Evolutionary conservation across 116 monocot genomes (phyloP).

Genomic region (Zostera marina): DNA sequence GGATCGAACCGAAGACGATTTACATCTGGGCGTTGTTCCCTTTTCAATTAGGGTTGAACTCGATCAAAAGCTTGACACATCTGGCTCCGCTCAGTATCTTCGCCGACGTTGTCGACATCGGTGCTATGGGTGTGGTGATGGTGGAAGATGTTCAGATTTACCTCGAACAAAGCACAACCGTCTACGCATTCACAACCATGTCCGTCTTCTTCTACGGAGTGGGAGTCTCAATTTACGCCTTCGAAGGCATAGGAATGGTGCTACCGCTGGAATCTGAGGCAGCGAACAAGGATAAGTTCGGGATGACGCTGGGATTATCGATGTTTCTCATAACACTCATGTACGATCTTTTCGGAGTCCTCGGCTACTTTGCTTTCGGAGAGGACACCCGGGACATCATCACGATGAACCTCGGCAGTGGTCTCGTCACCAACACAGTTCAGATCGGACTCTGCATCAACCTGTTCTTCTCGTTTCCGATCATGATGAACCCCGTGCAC

Average conservation of each 20-base stretch:
- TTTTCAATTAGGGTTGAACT: conserved; percentile 80
- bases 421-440: conserved; percentile 29
- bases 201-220: conserved; percentile 63
- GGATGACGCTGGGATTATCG: conserved; percentile 41
- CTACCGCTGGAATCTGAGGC: conserved; percentile 73
- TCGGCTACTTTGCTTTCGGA: conserved; percentile 82
- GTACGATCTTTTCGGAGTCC: conserved; percentile 60
- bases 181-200: conserved; percentile 20
- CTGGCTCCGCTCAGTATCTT: conserved; percentile 88
- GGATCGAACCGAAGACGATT: conserved; percentile 30
- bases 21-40: conserved; percentile 62
- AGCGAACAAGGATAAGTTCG: conserved; percentile 46
- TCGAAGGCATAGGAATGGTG: conserved; percentile 91
- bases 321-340: conserved; percentile 65
- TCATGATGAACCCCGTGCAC: conserved; percentile 92
- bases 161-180: conserved; percentile 6
- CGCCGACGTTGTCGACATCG: conserved; percentile 82
- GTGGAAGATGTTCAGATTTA: conserved; percentile 30
- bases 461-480: conserved; percentile 83
- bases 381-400: conserved; percentile 72
- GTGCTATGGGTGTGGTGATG: conserved; percentile 73
- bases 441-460: conserved; percentile 89
- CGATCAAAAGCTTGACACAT: conserved; percentile 59
- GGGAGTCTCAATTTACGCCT: conserved; percentile 81
- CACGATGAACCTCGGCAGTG: conserved; percentile 70